Percentiles rank a stretch among this genome's conserved stretches.
phyloP scores from a whole-genome alignment of 2,329 filamentous ascomycete genomes.

The Trichophyton rubrum region DNA sequence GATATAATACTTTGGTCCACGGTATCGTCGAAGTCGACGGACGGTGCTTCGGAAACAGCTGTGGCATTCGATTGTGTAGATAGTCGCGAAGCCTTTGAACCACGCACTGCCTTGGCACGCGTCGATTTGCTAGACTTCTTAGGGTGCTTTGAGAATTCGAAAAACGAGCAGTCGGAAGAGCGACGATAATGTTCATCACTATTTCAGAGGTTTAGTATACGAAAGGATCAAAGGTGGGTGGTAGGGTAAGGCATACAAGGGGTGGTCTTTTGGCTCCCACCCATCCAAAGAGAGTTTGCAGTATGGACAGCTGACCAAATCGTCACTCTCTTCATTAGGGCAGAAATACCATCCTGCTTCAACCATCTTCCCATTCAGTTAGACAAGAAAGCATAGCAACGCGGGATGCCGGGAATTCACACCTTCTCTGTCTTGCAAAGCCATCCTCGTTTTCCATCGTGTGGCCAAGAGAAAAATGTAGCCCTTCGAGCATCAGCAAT shows the following conservation, averaged over 20 bases:
- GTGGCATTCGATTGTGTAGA: slow-evolving; percentile 39
- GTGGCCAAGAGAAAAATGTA: slow-evolving; percentile 70
- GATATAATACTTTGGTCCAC: slow-evolving; percentile 47
- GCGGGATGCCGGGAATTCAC: slow-evolving; percentile 4
- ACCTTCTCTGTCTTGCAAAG: slow-evolving; percentile 82
- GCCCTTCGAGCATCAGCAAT: slow-evolving; percentile 66
- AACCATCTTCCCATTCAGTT: slow-evolving; percentile 49
- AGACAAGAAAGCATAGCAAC: slow-evolving; percentile 7
- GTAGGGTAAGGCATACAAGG: slow-evolving; percentile 47
- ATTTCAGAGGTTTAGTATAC: slow-evolving; percentile 8
- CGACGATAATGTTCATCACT: slow-evolving; percentile 79
- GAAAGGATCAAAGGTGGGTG: background rate
- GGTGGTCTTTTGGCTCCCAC: slow-evolving; percentile 88
- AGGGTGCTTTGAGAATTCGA: slow-evolving; percentile 52
- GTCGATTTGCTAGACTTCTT: slow-evolving; percentile 46
- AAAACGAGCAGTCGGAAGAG: slow-evolving; percentile 71
- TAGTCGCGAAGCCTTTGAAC: slow-evolving; percentile 59
- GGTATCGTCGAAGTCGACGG: slow-evolving; percentile 36
- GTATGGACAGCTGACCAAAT: slow-evolving; percentile 84
- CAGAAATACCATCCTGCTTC: slow-evolving; percentile 93
- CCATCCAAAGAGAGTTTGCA: slow-evolving; percentile 82
- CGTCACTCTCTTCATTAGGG: slow-evolving; percentile 67
- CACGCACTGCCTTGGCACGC: slow-evolving; percentile 41
- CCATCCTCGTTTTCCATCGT: slow-evolving; percentile 80
- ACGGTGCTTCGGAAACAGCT: slow-evolving; percentile 34